A percentile compares a stretch with the other conserved stretches of the same genome.
These are phyloP conservation scores for Anthracocystis panici-leucophaei DNA, from an alignment of 1,284 basidiomycete species.

Conservation along the genomic window DNA sequence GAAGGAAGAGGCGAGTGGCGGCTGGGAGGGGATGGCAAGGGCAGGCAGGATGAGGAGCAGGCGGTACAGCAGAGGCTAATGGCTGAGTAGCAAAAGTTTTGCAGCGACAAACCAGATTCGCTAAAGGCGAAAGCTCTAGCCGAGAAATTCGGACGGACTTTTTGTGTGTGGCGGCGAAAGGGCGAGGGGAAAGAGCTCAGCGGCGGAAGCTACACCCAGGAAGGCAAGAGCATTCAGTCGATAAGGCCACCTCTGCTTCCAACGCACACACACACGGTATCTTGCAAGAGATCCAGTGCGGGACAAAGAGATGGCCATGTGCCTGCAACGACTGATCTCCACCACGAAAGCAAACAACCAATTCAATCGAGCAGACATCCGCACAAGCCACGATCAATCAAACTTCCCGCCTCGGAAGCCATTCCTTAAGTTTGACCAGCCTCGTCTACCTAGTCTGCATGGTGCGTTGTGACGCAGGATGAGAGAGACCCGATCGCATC, in stretches of 20 bases:
- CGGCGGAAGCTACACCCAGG: not conserved
- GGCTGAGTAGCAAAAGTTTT: not conserved
- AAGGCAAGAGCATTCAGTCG: not conserved
- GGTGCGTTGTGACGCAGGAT: not conserved
- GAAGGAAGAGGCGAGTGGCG: not conserved
- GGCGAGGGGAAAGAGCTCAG: not conserved
- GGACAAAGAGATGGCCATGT: too few species aligned
- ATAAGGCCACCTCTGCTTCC: not conserved
- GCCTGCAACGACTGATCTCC: too few species aligned
- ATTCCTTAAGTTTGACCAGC: not conserved
- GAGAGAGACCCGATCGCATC: not conserved
- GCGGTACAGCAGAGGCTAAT: not conserved
- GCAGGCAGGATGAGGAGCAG: not conserved
- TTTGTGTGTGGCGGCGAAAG: constrained; percentile 1
- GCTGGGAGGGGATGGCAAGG: not conserved
- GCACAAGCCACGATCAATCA: constrained; percentile 2
- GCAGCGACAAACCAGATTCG: not conserved
- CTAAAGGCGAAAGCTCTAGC: constrained; percentile 6
- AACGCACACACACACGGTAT: too few species aligned
- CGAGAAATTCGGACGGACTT: constrained; percentile 8
- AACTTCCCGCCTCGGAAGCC: constrained; percentile 2
- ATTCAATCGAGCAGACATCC: not conserved
- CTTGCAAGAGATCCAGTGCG: too few species aligned
- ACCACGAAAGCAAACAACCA: not conserved
- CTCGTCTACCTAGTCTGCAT: not conserved